Evolutionary conservation across 768 basidiomycete species (phyloP).

Genomic region (Tulasnella sp.): DNA sequence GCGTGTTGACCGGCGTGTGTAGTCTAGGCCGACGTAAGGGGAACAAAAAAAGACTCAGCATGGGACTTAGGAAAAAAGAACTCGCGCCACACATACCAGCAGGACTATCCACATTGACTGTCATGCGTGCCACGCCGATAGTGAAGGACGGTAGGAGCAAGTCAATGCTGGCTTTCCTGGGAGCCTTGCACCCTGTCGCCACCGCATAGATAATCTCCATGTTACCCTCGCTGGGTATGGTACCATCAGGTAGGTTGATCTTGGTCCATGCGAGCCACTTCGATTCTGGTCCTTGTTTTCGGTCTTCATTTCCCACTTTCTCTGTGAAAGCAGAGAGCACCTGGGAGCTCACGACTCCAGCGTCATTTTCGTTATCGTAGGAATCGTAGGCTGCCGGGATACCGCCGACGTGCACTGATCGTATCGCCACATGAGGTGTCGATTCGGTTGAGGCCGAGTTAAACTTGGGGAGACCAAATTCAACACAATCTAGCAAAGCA

Average conservation of each 20-base stretch:
- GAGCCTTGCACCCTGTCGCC: background rate
- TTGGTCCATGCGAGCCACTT: background rate
- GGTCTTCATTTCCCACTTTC: background rate
- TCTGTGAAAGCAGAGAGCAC: background rate
- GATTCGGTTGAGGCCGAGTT: background rate
- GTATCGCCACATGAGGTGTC: background rate
- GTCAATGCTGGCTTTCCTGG: background rate
- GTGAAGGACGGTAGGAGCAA: conserved; percentile 7
- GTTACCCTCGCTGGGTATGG: background rate
- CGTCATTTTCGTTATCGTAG: background rate
- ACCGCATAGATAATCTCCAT: conserved; percentile 12
- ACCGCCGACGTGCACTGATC: background rate
- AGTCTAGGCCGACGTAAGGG: background rate
- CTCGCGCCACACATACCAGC: background rate
- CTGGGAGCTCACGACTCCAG: background rate
- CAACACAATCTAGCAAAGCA: background rate
- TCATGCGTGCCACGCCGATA: conserved; percentile 6
- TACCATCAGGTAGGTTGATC: background rate
- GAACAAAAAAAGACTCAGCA: background rate
- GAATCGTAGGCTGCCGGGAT: background rate
- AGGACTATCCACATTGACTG: background rate
- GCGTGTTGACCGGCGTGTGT: background rate
- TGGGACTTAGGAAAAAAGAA: background rate
- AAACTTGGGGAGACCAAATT: background rate
- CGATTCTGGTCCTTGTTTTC: background rate